Conservation (phyloP, 495 filamentous ascomycete species). For the Aspergillus avenaceus region DNA sequence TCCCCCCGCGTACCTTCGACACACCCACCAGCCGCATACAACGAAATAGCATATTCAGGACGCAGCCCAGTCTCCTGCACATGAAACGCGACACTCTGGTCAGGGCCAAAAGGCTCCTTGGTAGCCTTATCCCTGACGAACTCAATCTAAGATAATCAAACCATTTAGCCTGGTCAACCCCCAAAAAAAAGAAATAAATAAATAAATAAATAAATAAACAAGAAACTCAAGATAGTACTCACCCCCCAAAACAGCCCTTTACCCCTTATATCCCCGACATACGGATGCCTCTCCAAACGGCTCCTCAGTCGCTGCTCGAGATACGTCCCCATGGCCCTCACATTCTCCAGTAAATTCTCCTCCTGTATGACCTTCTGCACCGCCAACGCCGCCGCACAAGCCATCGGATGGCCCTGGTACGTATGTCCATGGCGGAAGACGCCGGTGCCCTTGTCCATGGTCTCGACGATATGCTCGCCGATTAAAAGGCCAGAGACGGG, state of each 20-base stretch:
- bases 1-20: slow-evolving; percentile 67
- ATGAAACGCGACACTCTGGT: slow-evolving; percentile 30
- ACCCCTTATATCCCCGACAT: slow-evolving; percentile 56
- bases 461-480: slow-evolving; percentile 47
- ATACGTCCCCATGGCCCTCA: slow-evolving; percentile 40
- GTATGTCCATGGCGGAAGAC: slow-evolving; percentile 56
- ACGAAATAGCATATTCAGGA: slow-evolving; percentile 52
- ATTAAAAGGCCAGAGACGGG: slow-evolving; percentile 60
- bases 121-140: slow-evolving; percentile 53
- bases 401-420: slow-evolving; percentile 55
- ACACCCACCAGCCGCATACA: slow-evolving; percentile 69
- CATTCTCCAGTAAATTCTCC: slow-evolving; percentile 47
- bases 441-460: slow-evolving; percentile 51
- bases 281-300: slow-evolving; percentile 29
- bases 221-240: slow-evolving; percentile 14
- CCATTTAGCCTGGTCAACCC: neutral
- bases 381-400: slow-evolving; percentile 52
- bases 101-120: slow-evolving; percentile 50
- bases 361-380: slow-evolving; percentile 49
- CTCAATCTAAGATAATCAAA: slow-evolving; percentile 38
- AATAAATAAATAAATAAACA: neutral
- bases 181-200: neutral
- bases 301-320: slow-evolving; percentile 34
- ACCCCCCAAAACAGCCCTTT: slow-evolving; percentile 56
- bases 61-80: slow-evolving; percentile 52